Conservation (phyloP, 1,139 yeast genomes). For the Diutina pseudorugosa region DNA sequence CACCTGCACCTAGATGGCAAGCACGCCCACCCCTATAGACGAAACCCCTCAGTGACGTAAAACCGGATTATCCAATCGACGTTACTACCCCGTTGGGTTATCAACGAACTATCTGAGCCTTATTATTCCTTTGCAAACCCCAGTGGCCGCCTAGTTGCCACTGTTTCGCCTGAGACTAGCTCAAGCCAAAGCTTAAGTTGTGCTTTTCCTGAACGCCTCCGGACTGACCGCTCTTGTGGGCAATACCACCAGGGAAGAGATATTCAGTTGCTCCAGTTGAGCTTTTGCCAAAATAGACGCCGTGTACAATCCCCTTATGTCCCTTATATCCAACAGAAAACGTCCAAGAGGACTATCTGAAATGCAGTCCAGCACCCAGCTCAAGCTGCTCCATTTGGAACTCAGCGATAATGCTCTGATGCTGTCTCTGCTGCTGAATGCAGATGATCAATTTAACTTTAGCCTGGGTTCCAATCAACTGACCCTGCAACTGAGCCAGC, state of each 20-base stretch:
- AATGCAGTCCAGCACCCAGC: background rate
- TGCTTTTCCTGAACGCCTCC: background rate
- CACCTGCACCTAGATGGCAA: slow-evolving; percentile 1
- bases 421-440: slow-evolving; percentile 1
- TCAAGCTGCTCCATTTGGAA: slow-evolving; percentile 1
- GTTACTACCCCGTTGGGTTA: background rate
- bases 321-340: slow-evolving; percentile 1
- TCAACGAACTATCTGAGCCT: background rate
- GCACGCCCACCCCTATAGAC: slow-evolving; percentile 1
- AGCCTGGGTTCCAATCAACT: background rate
- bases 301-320: slow-evolving; percentile 1
- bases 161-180: background rate
- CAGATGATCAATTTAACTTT: background rate
- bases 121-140: background rate
- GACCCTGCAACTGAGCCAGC: background rate
- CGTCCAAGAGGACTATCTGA: slow-evolving; percentile 1
- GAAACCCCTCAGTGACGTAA: background rate
- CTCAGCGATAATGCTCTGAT: background rate
- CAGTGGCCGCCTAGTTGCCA: background rate
- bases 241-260: background rate
- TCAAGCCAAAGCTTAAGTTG: background rate
- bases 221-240: background rate
- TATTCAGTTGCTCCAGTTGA: background rate
- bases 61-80: background rate
- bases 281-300: background rate